Conservation (phyloP, 129 eudicot species). For the Tanacetum coccineum region DNA sequence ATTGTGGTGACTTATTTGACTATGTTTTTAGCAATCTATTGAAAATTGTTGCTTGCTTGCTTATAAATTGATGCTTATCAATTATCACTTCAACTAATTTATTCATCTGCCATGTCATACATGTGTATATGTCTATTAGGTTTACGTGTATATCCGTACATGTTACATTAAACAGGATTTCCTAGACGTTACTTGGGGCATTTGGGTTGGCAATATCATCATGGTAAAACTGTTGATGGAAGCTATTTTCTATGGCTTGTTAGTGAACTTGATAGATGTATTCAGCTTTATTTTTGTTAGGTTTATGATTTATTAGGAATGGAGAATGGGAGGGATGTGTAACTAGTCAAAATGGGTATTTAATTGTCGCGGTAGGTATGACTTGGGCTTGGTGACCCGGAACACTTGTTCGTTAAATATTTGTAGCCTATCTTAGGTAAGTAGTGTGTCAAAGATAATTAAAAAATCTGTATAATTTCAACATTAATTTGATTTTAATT, state of each 20-base stretch:
- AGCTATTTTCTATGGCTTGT: background rate
- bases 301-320: background rate
- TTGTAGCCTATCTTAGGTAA: background rate
- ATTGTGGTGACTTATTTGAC: background rate
- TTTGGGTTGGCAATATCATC: background rate
- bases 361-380: background rate
- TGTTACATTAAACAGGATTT: background rate
- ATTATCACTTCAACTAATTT: no score
- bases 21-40: background rate
- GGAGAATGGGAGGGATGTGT: background rate
- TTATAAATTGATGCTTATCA: background rate
- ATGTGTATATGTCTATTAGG: no score
- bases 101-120: no score
- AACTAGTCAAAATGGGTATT: background rate
- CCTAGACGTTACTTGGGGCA: background rate
- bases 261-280: background rate
- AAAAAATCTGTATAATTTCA: no score
- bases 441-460: background rate
- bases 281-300: constrained; percentile 9
- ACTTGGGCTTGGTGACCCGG: background rate
- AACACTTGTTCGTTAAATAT: background rate
- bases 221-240: background rate
- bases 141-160: background rate
- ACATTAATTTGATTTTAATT: background rate
- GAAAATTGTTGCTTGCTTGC: background rate